Evolutionary conservation across 306 rosid species (phyloP), one percentile per base, ranked within the genome.

Genomic region (Gastrolobium bilobum): DNA sequence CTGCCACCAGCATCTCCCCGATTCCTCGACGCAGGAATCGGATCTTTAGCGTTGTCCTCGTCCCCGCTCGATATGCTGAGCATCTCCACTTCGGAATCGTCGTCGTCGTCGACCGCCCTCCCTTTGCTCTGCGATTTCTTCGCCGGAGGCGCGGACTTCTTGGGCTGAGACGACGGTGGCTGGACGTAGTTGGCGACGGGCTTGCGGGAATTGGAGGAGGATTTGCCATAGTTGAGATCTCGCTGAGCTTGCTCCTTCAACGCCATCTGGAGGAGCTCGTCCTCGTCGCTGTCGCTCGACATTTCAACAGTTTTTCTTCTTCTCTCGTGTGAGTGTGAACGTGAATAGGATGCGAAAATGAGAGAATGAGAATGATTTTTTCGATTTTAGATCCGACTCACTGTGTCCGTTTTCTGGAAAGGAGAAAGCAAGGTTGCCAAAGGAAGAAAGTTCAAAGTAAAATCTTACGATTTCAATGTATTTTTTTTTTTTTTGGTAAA

Each of bases 31-130:
- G 84, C 75, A 30, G 76, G 79, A 29, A 67, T 31, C 48, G 76
- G 78, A 81, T 78, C 86, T 50, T 63, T 82, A 13, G 84, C 68
- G 64, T 83, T 75, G 56, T 95, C 99, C 71, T 93, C 99, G 3
- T 95, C 99, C 11, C 99, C 99, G 63, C 99, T 95, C 10, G 99
- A 95, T 59, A 95, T 95, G 84, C 99, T 95, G 73, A 95, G 96
- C 99, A 95, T 89, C 85, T 95, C 99, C 3, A 93, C 93, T 73
- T 95, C 98, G 1, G 99, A 95, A 83, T 93, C 99, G 4, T 95
- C 99, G 39, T 95, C 99, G 0, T 93, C 93, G 35, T 93, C 99
- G 2, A 69, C 89, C 43, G 59, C 77, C 42, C 90, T 83, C 37
- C 71, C 85, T 63, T 75, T 78, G 63, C 38, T 11, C 65, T 63